A percentile compares a stretch with the other conserved stretches of the same genome.
Conservation (phyloP, 164 flowering plant species). For the Vitis rupestris region DNA sequence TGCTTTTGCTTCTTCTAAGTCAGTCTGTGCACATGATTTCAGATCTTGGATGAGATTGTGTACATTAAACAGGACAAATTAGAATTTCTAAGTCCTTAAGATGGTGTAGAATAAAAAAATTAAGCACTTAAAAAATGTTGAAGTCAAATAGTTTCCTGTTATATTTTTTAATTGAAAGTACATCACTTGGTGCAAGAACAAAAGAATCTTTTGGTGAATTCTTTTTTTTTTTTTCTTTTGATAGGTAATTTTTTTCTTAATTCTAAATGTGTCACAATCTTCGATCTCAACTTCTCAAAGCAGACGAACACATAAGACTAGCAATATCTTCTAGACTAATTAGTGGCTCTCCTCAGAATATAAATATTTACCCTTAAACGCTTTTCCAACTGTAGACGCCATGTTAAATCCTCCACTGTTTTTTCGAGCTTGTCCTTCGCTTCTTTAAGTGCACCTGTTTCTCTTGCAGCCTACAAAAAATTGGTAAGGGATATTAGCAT, state of each 20-base stretch:
- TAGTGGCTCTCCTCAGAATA: constrained; percentile 1
- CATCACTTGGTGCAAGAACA: neutral
- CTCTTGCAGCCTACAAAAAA: constrained; percentile 73
- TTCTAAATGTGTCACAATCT: neutral
- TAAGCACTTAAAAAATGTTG: constrained; percentile 2
- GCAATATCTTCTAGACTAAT: neutral
- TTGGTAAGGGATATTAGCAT: constrained; percentile 1
- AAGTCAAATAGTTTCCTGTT: neutral
- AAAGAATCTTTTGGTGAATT: neutral
- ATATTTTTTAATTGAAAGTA: neutral
- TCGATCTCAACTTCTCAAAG: neutral
- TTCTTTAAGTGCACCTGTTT: constrained; percentile 94
- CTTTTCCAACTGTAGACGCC: constrained; percentile 87
- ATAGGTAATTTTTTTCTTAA: too few relatives aligned
- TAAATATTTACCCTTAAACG: constrained; percentile 63
- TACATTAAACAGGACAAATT: constrained; percentile 1
- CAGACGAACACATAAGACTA: neutral
- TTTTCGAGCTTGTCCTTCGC: constrained; percentile 95
- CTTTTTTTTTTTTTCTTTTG: too few relatives aligned
- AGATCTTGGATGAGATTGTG: constrained; percentile 6
- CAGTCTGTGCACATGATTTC: constrained; percentile 35
- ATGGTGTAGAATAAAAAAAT: neutral
- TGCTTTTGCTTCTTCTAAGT: constrained; percentile 50
- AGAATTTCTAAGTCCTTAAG: neutral
- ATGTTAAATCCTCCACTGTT: constrained; percentile 85